Evolutionary conservation across 305 asterid genomes (phyloP).

Genomic region (Solanum hybrid): DNA sequence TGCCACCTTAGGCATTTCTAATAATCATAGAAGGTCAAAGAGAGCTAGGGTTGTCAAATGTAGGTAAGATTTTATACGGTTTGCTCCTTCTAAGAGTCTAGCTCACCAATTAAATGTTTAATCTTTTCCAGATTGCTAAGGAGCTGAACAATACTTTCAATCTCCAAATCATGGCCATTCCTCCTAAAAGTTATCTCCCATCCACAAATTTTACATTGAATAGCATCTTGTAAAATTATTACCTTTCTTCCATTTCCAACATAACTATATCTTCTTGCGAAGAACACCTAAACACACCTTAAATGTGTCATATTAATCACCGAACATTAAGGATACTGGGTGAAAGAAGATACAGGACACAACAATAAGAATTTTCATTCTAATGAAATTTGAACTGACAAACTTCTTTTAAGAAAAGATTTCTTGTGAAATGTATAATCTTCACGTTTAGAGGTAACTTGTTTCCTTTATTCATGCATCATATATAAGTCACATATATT

Average conservation of each 20-base stretch:
- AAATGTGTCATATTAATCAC: not conserved
- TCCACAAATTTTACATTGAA: not conserved
- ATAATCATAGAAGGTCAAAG: not conserved
- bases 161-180: not conserved
- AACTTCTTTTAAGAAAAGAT: too few relatives aligned
- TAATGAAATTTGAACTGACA: not conserved
- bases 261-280: not conserved
- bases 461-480: not conserved
- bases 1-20: not conserved
- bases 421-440: not conserved
- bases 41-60: not conserved
- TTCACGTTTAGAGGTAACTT: not conserved
- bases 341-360: not conserved
- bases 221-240: not conserved
- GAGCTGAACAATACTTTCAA: not conserved
- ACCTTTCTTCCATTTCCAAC: not conserved
- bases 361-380: not conserved
- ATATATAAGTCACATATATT: not conserved
- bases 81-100: not conserved
- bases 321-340: not conserved
- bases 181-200: not conserved
- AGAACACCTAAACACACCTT: not conserved
- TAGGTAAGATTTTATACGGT: not conserved
- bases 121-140: not conserved
- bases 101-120: not conserved